phyloP scores from a whole-genome alignment of 768 basidiomycete genomes.

The Heimioporus sp. region DNA sequence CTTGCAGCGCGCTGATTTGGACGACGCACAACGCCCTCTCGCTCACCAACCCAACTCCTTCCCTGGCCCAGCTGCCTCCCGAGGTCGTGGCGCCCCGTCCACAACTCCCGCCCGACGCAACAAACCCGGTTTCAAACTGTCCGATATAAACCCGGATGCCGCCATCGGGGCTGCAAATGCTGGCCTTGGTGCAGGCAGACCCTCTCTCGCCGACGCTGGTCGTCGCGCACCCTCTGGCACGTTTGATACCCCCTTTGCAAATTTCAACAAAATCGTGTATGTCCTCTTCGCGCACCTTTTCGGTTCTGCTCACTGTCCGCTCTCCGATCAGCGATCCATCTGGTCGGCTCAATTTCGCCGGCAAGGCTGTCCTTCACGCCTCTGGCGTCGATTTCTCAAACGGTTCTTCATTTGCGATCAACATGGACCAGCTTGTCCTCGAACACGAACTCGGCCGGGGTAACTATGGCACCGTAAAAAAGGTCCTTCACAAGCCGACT shows the following conservation, averaged over 20 bases:
- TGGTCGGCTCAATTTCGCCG: slow-evolving; percentile 90
- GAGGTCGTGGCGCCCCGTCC: slow-evolving; percentile 31
- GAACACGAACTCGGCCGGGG: slow-evolving; percentile 94
- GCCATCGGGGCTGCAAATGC: slow-evolving; percentile 59
- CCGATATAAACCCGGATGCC: slow-evolving; percentile 53
- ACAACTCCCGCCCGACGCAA: slow-evolving; percentile 41
- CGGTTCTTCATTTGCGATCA: slow-evolving; percentile 89
- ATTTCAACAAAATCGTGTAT: slow-evolving; percentile 92
- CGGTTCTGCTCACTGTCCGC: slow-evolving; percentile 2
- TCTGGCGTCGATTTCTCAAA: slow-evolving; percentile 87
- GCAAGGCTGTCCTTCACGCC: slow-evolving; percentile 91
- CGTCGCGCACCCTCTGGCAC: slow-evolving; percentile 35
- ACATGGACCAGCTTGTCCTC: slow-evolving; percentile 89
- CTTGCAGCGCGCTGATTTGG: slow-evolving; percentile 37
- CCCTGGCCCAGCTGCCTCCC: slow-evolving; percentile 28
- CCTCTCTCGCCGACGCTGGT: slow-evolving; percentile 43
- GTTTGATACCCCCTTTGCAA: slow-evolving; percentile 80
- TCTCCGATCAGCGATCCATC: slow-evolving; percentile 74
- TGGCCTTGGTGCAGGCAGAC: slow-evolving; percentile 70
- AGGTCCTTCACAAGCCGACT: slow-evolving; percentile 90
- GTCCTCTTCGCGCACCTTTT: slow-evolving; percentile 31
- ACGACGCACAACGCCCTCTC: slow-evolving; percentile 27
- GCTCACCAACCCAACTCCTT: slow-evolving; percentile 36
- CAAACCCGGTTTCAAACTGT: slow-evolving; percentile 60
- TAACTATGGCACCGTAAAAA: slow-evolving; percentile 97